Evolutionary conservation across 495 filamentous ascomycete genomes (phyloP).

Genomic region (Podospora bellae-mahoneyi): DNA sequence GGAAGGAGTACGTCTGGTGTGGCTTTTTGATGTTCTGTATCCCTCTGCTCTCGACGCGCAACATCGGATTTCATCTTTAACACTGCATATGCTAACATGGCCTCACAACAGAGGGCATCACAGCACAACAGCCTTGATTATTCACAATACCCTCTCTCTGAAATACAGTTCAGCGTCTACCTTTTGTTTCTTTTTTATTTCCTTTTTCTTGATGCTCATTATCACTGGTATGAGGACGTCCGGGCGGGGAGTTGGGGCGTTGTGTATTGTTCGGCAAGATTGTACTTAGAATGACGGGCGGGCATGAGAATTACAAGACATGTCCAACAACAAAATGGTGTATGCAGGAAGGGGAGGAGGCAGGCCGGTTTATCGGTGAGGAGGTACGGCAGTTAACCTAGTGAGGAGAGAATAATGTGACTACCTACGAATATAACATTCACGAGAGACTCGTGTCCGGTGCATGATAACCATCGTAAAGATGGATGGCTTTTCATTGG

Average conservation of each 20-base stretch:
- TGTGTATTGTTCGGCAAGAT: background rate
- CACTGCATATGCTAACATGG: background rate
- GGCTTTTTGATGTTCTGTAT: constrained; percentile 28
- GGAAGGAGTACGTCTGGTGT: constrained; percentile 41
- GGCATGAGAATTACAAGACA: background rate
- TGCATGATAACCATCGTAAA: too few species aligned
- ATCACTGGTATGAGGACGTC: background rate
- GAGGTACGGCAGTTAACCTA: background rate
- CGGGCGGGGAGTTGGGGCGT: background rate
- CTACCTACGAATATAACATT: background rate
- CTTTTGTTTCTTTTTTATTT: constrained; percentile 2
- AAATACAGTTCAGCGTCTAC: background rate
- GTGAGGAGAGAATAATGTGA: background rate
- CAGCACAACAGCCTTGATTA: background rate
- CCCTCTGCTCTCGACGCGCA: background rate
- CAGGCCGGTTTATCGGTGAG: background rate
- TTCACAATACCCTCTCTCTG: background rate
- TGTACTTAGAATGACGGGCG: background rate
- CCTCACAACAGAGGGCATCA: background rate
- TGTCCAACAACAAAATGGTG: background rate
- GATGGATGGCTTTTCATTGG: background rate
- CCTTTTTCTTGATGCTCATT: background rate
- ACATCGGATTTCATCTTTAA: background rate
- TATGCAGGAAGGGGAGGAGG: background rate
- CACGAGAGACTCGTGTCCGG: too few species aligned